phyloP scores from a whole-genome alignment of 2,329 filamentous ascomycete genomes.

The Pseudogymnoascus pannorum region DNA sequence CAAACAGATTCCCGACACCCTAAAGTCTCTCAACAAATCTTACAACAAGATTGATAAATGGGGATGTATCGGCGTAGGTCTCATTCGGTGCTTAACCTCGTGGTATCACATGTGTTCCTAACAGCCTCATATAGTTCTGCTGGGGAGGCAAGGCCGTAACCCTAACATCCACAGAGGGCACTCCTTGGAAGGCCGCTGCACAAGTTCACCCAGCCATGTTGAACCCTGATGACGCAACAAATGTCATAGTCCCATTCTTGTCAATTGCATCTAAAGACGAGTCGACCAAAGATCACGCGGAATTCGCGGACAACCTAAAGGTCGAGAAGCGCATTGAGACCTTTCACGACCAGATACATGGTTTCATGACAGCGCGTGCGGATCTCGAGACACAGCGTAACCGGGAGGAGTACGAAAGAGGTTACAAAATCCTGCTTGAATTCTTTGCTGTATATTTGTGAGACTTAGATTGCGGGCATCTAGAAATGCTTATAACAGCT shows the following conservation, averaged over 20 bases:
- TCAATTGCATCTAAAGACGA: conserved; percentile 44
- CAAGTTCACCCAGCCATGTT: conserved; percentile 24
- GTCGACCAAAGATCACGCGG: conserved; percentile 35
- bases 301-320: conserved; percentile 37
- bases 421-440: conserved; percentile 38
- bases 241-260: conserved; percentile 40
- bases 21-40: conserved; percentile 44
- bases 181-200: conserved; percentile 20
- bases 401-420: conserved; percentile 40
- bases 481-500: neutral
- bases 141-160: conserved; percentile 29
- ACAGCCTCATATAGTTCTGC: conserved; percentile 19
- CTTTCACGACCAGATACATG: conserved; percentile 45
- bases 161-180: conserved; percentile 15
- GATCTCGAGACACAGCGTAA: conserved; percentile 39
- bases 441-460: conserved; percentile 38
- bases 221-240: conserved; percentile 34
- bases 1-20: conserved; percentile 45
- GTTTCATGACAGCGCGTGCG: conserved; percentile 51
- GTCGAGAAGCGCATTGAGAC: conserved; percentile 41
- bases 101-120: neutral
- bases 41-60: conserved; percentile 46
- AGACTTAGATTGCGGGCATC: neutral
- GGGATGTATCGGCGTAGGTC: conserved; percentile 21
- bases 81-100: neutral